A percentile compares a stretch with the other conserved stretches of the same genome.
phyloP scores from a whole-genome alignment of 2,329 filamentous ascomycete species.

The Xylaria polymorpha region DNA sequence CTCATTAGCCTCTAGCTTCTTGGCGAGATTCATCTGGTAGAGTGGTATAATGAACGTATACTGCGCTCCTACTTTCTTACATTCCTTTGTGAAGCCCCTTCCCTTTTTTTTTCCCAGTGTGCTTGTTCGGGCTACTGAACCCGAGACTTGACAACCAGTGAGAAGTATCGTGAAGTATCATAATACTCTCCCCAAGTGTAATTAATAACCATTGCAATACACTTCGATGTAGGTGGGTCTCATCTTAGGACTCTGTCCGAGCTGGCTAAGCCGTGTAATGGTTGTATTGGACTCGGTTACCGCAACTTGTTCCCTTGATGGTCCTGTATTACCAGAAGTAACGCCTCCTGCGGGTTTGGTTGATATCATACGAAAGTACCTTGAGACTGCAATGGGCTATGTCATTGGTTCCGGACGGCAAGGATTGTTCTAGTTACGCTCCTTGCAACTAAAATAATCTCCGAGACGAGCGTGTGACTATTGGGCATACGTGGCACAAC shows the following conservation, averaged over 20 bases:
- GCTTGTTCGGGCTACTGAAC: neutral
- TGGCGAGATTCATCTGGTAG: neutral
- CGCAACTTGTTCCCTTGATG: neutral
- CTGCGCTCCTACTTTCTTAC: neutral
- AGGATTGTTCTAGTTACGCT: neutral
- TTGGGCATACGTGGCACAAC: slow-evolving; percentile 20
- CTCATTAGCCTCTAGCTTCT: neutral
- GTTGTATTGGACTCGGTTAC: neutral
- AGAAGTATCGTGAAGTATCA: neutral
- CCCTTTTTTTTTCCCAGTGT: neutral
- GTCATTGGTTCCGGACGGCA: neutral
- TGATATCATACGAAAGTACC: neutral
- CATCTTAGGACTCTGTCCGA: slow-evolving; percentile 6
- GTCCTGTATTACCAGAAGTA: neutral
- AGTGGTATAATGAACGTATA: neutral
- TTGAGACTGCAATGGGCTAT: neutral
- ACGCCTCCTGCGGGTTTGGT: neutral
- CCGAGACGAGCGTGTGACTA: slow-evolving; percentile 24
- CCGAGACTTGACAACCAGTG: neutral
- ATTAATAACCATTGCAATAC: neutral
- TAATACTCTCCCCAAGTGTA: neutral
- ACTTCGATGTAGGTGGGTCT: slow-evolving; percentile 3
- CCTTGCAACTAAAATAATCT: slow-evolving; percentile 9
- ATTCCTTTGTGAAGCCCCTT: neutral
- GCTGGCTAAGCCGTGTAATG: slow-evolving; percentile 1